Base-by-base conservation (phyloP, 495 filamentous ascomycete genomes). In the Penicillium ucsense region DNA sequence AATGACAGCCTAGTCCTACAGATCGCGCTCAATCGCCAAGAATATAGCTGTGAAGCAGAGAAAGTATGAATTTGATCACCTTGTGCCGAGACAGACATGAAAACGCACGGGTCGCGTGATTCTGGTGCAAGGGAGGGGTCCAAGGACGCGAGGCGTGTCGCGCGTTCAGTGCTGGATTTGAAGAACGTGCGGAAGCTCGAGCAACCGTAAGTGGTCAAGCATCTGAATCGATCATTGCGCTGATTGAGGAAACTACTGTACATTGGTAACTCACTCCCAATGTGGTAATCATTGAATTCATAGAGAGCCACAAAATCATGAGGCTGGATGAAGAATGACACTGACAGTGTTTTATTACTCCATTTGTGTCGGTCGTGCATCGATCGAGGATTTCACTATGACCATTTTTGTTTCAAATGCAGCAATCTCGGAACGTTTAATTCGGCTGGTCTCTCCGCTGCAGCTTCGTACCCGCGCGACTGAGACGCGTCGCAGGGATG, bases 401-500 rank as follows among this genome's bases (percentile, higher is more conserved):
- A 20, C 20, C 1, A 20, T 20, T 20, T 20, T 20, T 20, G 20
- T 20, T 20, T 20, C 20, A 20, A 20, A 20, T 20, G 31, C 3
- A n/a, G 27, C 33, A 12, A 11, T 38, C 28, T 10, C 8, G 3
- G 4, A 41, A 41, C 31, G 38, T 41, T 4, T 41, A 10, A 41
- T 27, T 27, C 29, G 38, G 38, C 38, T 39, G 38, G 38, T 39
- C 29, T 41, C 27, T 3, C 27, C 6, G 31, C 9, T 8, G 7
- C 39, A 35, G 47, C 46, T 20, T 20, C 20, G 20, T 20, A 20
- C 20, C 40, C 35, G n/a, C 38, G 47, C 43, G 45, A 54, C 47
- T 43, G 6, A 31, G 44, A 47, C 50, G 50, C 45, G 50, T 48
- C 50, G 35, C 31, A 52, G 50, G 50, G 50, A 48, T 52, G 27